These are phyloP conservation scores for Suillus subluteus DNA, from an alignment of 768 basidiomycete species.

Conservation along the genomic window DNA sequence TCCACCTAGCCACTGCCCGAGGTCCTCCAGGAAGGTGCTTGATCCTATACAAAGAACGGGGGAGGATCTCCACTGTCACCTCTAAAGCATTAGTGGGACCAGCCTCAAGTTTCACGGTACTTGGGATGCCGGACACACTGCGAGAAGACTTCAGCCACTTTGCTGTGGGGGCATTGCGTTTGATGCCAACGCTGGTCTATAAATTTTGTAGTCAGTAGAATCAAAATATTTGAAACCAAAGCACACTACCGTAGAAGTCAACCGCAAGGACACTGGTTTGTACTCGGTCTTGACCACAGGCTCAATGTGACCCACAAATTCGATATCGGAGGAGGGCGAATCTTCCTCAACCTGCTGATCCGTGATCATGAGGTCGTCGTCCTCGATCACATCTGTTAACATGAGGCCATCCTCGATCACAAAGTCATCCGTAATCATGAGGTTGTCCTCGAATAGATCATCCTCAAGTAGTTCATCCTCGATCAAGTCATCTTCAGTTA, in stretches of 20 bases:
- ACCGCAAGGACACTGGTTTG: neutral
- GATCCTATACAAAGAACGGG: neutral
- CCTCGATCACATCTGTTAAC: too few species aligned
- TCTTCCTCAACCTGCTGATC: neutral
- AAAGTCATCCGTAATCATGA: too few species aligned
- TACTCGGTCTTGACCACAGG: neutral
- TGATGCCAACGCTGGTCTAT: neutral
- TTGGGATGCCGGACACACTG: neutral
- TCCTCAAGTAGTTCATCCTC: too few species aligned
- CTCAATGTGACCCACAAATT: neutral
- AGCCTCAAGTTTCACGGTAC: neutral
- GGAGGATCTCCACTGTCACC: conserved; percentile 1
- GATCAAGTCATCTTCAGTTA: too few species aligned
- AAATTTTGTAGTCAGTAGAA: neutral
- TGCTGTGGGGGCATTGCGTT: neutral
- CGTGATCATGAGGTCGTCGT: too few species aligned
- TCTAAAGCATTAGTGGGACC: neutral
- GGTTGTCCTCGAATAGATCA: too few species aligned
- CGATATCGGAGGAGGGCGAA: neutral
- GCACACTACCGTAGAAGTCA: neutral
- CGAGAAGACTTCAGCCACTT: neutral
- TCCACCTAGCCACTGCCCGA: neutral
- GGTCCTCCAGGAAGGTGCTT: neutral
- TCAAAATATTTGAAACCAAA: neutral
- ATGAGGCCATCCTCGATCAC: neutral